Conservation (phyloP, 768 basidiomycete genomes). For the Asterophora parasitica region DNA sequence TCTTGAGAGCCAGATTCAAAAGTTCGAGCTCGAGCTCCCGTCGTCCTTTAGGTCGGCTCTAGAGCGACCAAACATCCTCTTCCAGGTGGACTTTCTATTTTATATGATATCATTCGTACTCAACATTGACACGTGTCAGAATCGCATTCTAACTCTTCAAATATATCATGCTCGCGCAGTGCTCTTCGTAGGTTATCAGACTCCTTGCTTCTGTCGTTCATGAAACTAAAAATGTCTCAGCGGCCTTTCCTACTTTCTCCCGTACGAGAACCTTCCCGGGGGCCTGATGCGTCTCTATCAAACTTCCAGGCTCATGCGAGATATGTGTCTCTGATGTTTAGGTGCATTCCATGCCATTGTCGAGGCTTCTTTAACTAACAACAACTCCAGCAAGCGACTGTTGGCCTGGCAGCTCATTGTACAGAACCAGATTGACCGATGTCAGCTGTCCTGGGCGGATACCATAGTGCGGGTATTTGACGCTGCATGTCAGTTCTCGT, state of each 20-base stretch:
- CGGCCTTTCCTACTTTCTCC: slow-evolving; percentile 1
- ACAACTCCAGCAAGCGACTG: slow-evolving; percentile 5
- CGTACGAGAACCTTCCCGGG: background rate
- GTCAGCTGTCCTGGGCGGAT: slow-evolving; percentile 11
- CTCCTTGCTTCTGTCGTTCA: too few species aligned
- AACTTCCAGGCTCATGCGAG: slow-evolving; percentile 8
- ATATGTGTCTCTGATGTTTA: slow-evolving; percentile 2
- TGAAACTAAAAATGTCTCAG: too few species aligned
- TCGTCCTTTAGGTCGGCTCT: slow-evolving; percentile 4
- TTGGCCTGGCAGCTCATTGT: slow-evolving; percentile 9
- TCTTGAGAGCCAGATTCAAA: slow-evolving; percentile 7
- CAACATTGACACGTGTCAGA: background rate
- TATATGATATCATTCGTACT: background rate
- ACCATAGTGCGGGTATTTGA: slow-evolving; percentile 9
- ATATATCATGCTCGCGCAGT: slow-evolving; percentile 8
- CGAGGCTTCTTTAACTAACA: background rate
- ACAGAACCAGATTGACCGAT: slow-evolving; percentile 6
- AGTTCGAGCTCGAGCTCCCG: slow-evolving; percentile 8
- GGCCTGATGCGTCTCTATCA: background rate
- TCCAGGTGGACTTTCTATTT: slow-evolving; percentile 1
- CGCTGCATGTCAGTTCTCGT: slow-evolving; percentile 2
- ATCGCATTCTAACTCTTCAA: slow-evolving; percentile 8
- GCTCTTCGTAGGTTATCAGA: slow-evolving; percentile 1
- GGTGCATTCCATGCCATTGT: background rate
- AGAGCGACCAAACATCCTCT: slow-evolving; percentile 6